Percentiles rank a stretch among this genome's conserved stretches.
phyloP scores from a whole-genome alignment of 192 early-diverging fungal species.

The Phlyctochytrium arcticum region DNA sequence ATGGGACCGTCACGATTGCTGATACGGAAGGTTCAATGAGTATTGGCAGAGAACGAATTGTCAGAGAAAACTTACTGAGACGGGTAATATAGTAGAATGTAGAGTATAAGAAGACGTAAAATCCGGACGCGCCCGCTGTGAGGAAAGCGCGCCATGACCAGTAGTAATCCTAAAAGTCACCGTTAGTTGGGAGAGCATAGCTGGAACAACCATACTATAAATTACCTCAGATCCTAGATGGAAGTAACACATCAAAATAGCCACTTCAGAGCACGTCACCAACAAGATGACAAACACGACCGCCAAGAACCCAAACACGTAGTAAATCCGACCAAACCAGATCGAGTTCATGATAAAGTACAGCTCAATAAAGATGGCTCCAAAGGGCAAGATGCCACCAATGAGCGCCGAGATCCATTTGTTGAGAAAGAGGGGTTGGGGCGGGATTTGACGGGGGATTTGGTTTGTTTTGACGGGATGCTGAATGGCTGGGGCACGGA shows the following conservation, averaged over 20 bases:
- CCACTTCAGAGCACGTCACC: constrained; percentile 47
- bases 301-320: constrained; percentile 57
- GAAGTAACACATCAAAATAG: constrained; percentile 58
- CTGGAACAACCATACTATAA: not conserved
- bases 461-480: constrained; percentile 89
- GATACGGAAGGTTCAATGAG: constrained; percentile 22
- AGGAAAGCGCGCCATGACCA: constrained; percentile 91
- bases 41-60: not conserved
- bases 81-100: constrained; percentile 42
- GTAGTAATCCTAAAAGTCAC: constrained; percentile 53
- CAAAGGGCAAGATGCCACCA: constrained; percentile 68
- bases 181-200: not conserved
- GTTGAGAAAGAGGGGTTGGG: constrained; percentile 67
- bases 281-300: constrained; percentile 51
- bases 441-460: constrained; percentile 87
- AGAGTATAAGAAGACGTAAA: constrained; percentile 78
- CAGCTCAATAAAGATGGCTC: constrained; percentile 60
- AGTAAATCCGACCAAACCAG: constrained; percentile 52
- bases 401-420: constrained; percentile 53
- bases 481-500: constrained; percentile 60
- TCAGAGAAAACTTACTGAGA: constrained; percentile 14
- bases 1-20: constrained; percentile 59
- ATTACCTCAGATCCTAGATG: constrained; percentile 48
- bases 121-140: constrained; percentile 61
- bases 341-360: constrained; percentile 57